phyloP scores from a whole-genome alignment of 345 rosid species.

The Euphorbia lathyris region DNA sequence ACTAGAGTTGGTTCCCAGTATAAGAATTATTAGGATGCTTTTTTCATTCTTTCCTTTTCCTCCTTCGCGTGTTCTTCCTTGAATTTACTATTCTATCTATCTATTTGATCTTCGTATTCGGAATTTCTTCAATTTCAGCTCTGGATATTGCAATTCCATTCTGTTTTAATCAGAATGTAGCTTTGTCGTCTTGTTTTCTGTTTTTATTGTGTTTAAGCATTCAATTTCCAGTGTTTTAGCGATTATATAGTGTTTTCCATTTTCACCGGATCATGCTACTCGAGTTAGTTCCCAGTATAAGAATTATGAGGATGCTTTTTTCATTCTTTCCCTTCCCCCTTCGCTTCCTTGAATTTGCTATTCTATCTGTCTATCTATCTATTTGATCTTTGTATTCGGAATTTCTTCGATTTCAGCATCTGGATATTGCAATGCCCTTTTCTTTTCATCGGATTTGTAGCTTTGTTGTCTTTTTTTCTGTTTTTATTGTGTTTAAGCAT shows the following conservation, averaged over 20 bases:
- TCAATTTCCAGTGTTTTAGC: not conserved
- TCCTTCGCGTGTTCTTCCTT: too few species aligned
- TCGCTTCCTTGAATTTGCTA: not conserved
- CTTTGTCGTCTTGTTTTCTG: not conserved
- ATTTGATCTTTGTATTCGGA: not conserved
- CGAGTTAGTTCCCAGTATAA: slow-evolving; percentile 24
- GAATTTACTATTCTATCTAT: not conserved
- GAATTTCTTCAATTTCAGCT: not conserved
- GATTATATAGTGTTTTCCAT: not conserved
- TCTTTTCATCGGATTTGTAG: not conserved
- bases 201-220: not conserved
- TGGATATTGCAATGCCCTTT: not conserved
- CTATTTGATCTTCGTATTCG: not conserved
- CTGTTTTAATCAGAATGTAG: not conserved
- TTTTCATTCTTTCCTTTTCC: too few species aligned
- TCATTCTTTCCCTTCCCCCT: too few species aligned
- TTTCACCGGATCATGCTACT: slow-evolving; percentile 20
- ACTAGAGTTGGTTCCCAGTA: slow-evolving; percentile 22
- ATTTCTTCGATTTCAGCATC: slow-evolving; percentile 1
- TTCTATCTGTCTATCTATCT: too few species aligned
- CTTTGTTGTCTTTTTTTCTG: not conserved
- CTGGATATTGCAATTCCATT: not conserved
- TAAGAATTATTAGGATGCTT: slow-evolving; percentile 30
- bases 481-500: not conserved
- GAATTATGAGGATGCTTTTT: slow-evolving; percentile 31